These are phyloP conservation scores for Myxozyma lipomycoides DNA, from an alignment of 805 yeast genomes.

Conservation along the genomic window DNA sequence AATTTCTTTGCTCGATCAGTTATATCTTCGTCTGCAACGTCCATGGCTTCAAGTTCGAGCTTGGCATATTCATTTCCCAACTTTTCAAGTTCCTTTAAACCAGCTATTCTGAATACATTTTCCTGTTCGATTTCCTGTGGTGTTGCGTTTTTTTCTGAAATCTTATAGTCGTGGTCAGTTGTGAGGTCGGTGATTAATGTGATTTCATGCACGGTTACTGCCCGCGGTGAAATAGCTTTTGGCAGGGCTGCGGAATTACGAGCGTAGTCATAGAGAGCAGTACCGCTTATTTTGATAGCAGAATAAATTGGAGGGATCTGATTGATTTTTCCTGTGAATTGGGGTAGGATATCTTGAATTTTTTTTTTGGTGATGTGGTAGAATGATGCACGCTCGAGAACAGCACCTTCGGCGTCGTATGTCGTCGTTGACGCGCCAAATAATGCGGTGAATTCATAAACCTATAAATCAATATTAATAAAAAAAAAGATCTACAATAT, in stretches of 20 bases:
- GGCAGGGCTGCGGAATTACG: slow-evolving; percentile 84
- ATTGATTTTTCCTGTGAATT: slow-evolving; percentile 72
- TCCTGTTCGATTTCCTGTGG: slow-evolving; percentile 39
- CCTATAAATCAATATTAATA: slow-evolving; percentile 2
- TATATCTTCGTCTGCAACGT: slow-evolving; percentile 7
- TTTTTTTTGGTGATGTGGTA: slow-evolving; percentile 55
- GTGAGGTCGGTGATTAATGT: slow-evolving; percentile 52
- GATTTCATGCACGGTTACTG: slow-evolving; percentile 56
- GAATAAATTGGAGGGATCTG: slow-evolving; percentile 94
- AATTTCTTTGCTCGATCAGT: not conserved
- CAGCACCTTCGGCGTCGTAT: slow-evolving; percentile 87
- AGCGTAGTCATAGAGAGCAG: slow-evolving; percentile 90
- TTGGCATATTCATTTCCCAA: slow-evolving; percentile 12
- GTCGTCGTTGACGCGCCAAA: slow-evolving; percentile 90
- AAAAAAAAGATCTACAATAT: not conserved
- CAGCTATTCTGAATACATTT: slow-evolving; percentile 42
- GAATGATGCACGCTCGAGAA: slow-evolving; percentile 55
- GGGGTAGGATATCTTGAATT: slow-evolving; percentile 48
- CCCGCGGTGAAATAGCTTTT: slow-evolving; percentile 70
- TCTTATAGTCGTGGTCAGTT: slow-evolving; percentile 52
- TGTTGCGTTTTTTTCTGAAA: slow-evolving; percentile 36
- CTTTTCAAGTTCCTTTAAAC: slow-evolving; percentile 9
- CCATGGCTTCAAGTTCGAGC: slow-evolving; percentile 10
- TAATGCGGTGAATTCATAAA: slow-evolving; percentile 75
- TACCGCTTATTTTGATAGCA: slow-evolving; percentile 92